Evolutionary conservation across 768 basidiomycete species (phyloP), one percentile per base, ranked within the genome.

Genomic region (Lentinus tigrinus): DNA sequence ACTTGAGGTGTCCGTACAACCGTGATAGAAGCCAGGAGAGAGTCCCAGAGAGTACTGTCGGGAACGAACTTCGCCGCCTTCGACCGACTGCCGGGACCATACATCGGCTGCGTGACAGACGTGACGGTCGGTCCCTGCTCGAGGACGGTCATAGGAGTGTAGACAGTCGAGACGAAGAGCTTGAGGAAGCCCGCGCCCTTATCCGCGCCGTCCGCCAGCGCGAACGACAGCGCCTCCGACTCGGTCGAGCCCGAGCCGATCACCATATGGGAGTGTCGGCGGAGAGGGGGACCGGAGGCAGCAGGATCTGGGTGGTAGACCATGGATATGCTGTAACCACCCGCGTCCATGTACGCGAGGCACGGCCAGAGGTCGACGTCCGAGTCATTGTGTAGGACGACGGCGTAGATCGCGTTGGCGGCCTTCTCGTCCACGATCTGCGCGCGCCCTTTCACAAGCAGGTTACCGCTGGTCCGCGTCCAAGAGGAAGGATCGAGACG

Each of bases 351-450:
- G 43, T 46, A 24, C 43, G 43, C 43, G 43, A 87, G 74, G 66
- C 84, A 85, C 31, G 85, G 83, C 85, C 84, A 87, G 27, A 87
- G 76, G 65, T 83, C 79, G 55, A 69, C 62, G 61, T 78, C 75
- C 1, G 84, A 77, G 37, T 72, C 67, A 61, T 86, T 85, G 58
- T 73, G 77, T 23, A 87, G 67, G 36, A 78, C 71, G 47, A 85
- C 70, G 37, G 74, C 70, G 58, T 83, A 85, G 19, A 81, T 73
- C n/a, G 57, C 6, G 44, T 77, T 68, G 28, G 71, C 71, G 58
- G 71, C 68, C 50, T 78, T 71, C 63, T 77, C 65, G 52, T 67
- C 66, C 43, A 77, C 67, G 39, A 87, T 74, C 26, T 75, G 74
- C n/a, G 80, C 81, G 46, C 75, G 75, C 31, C 80, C 81, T 52